Base-by-base conservation (phyloP, 805 yeast genomes). In the Isabelozyma gotoi region DNA sequence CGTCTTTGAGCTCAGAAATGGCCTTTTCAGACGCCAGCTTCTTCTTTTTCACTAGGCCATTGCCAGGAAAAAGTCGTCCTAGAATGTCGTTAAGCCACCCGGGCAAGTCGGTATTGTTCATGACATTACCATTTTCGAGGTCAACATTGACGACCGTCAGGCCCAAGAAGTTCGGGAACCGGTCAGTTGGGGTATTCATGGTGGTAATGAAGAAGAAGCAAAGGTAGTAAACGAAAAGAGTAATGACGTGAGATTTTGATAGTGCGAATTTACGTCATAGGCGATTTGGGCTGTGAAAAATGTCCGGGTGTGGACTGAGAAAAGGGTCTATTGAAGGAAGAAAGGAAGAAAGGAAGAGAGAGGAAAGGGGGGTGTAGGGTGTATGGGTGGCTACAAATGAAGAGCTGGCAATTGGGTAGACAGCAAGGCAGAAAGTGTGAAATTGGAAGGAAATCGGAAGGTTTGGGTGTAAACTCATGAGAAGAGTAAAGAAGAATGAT, bases 1-100 rank as follows among this genome's bases (percentile, higher is more conserved):
- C 60, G 12, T 48, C 57, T 32, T 51, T 48, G 32, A 70, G 52
- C 18, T 65, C 63, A 11, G 59, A 67, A 19, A 70, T 68, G 17
- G 74, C 74, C 33, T 67, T 71, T 7, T 60, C 65, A 3, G 73
- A 66, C 6, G 74, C 74, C 27, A 53, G 58, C 43, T 60, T 59
- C 21, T 51, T 51, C 42, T 48, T 52, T 8, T 37, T 24, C 10
- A 59, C 47, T 11, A 65, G 44, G 0, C 69, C 72, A 33, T 59
- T 53, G 19, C 65, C 57, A 19, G 50, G 50, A n/a, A 65, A 55
- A 2, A 71, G 69, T 18, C 73, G 50, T 36, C 63, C 71, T 20
- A 70, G 46, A 12, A 65, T 56, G 20, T 64, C 65, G 36, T 67
- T 47, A 8, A 67, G 47, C 71, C 72, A 65, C 4, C 46, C 48